phyloP scores from a whole-genome alignment of 139 green algal genomes.

The Desmodesmus armatus region DNA sequence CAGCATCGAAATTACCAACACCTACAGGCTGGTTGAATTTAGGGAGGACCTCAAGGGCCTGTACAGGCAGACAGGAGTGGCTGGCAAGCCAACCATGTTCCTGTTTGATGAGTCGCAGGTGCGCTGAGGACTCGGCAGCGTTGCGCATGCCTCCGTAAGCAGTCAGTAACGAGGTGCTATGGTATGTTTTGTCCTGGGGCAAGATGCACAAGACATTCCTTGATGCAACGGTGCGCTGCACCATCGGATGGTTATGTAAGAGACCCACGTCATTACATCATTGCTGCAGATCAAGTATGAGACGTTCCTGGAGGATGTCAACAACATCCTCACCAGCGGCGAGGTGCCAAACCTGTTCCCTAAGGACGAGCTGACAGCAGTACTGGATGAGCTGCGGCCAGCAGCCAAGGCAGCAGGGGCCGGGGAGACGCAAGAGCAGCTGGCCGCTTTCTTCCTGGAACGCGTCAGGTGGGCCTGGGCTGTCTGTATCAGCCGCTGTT shows the following conservation, averaged over 20 bases:
- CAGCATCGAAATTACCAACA: conserved; percentile 87
- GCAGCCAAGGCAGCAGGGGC: conserved; percentile 67
- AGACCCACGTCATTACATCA: too few species aligned
- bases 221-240: too few species aligned
- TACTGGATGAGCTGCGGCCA: conserved; percentile 81
- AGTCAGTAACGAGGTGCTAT: too few species aligned
- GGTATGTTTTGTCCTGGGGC: too few species aligned
- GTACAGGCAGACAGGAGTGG: conserved; percentile 77
- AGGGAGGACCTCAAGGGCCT: conserved; percentile 86
- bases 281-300: conserved; percentile 73
- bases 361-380: conserved; percentile 75
- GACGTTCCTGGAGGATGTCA: conserved; percentile 91
- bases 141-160: background rate
- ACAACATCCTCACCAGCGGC: conserved; percentile 89
- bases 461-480: conserved; percentile 59
- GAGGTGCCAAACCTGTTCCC: conserved; percentile 85
- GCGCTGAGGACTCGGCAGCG: conserved; percentile 52
- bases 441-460: conserved; percentile 85
- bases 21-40: conserved; percentile 82
- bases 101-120: conserved; percentile 92
- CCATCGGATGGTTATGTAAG: background rate
- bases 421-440: conserved; percentile 71
- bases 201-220: too few species aligned
- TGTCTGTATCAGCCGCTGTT: too few species aligned
- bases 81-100: conserved; percentile 75